A percentile compares a stretch with the other conserved stretches of the same genome.
These are phyloP conservation scores for Tephrocybe sp. DNA, from an alignment of 768 basidiomycete genomes.

Conservation along the genomic window DNA sequence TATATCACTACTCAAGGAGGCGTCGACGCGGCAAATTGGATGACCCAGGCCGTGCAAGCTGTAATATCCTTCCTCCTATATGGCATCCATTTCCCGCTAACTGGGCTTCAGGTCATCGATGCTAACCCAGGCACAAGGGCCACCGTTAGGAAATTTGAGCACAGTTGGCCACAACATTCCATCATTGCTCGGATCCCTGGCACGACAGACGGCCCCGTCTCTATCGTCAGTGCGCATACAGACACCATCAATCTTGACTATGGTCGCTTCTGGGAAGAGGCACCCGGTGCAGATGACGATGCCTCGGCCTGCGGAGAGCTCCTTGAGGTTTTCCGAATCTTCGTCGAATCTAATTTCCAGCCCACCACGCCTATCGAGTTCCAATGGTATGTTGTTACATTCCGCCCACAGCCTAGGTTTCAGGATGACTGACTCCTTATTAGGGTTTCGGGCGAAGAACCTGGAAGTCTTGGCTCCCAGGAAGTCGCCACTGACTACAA, in stretches of 20 bases:
- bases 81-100: neutral
- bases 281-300: conserved; percentile 40
- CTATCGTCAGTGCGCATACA: conserved; percentile 28
- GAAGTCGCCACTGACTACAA: conserved; percentile 48
- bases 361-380: conserved; percentile 45
- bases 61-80: neutral
- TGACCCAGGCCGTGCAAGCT: neutral
- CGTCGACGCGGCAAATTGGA: neutral
- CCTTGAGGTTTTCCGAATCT: conserved; percentile 42
- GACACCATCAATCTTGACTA: conserved; percentile 26
- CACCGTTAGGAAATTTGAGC: conserved; percentile 18
- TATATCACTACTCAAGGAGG: neutral
- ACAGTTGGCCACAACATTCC: conserved; percentile 18
- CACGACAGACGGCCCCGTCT: conserved; percentile 16
- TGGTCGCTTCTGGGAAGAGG: conserved; percentile 23
- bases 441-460: conserved; percentile 42
- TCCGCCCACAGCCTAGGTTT: too few relatives aligned
- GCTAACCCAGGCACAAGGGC: conserved; percentile 23
- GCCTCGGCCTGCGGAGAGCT: conserved; percentile 46
- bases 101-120: conserved; percentile 18
- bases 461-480: conserved; percentile 48
- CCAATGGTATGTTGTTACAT: conserved; percentile 45
- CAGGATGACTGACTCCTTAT: neutral
- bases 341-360: conserved; percentile 39
- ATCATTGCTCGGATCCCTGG: conserved; percentile 22